Percentiles rank a stretch among this genome's conserved stretches.
Evolutionary conservation across 495 filamentous ascomycete genomes (phyloP).

Genomic region (Tetracladium setigerum): DNA sequence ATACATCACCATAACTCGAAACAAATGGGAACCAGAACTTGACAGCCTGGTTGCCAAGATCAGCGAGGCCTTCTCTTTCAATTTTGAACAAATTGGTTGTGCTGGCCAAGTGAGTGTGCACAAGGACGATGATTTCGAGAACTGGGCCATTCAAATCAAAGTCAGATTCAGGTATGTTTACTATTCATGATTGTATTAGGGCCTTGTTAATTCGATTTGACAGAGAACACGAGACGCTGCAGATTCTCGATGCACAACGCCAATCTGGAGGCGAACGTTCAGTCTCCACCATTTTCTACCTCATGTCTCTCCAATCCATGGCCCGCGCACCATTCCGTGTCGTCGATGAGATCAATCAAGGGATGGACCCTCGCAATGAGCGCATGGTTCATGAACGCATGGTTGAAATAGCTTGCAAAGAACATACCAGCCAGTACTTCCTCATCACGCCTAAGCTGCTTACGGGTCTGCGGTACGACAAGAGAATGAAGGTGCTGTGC

Average conservation of each 20-base stretch:
- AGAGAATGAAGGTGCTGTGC: slow-evolving; percentile 84
- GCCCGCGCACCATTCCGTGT: slow-evolving; percentile 97
- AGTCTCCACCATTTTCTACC: slow-evolving; percentile 97
- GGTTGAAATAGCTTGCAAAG: slow-evolving; percentile 84
- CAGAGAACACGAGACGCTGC: slow-evolving; percentile 75
- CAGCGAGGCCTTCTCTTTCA: slow-evolving; percentile 80
- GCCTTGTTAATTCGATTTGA: neutral
- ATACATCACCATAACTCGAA: slow-evolving; percentile 41
- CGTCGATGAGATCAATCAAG: slow-evolving; percentile 99
- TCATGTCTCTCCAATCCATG: slow-evolving; percentile 94
- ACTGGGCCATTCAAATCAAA: slow-evolving; percentile 88
- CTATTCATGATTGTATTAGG: neutral
- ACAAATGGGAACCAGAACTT: slow-evolving; percentile 77
- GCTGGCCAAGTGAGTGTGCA: slow-evolving; percentile 82
- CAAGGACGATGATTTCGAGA: slow-evolving; percentile 82
- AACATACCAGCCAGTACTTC: slow-evolving; percentile 73
- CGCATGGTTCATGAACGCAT: slow-evolving; percentile 94
- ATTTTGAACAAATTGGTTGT: slow-evolving; percentile 88
- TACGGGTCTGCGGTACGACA: slow-evolving; percentile 74
- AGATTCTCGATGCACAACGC: slow-evolving; percentile 79
- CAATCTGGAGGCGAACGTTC: slow-evolving; percentile 96
- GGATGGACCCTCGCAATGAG: slow-evolving; percentile 98
- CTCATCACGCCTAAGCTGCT: slow-evolving; percentile 98
- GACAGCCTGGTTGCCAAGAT: slow-evolving; percentile 73
- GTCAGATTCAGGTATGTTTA: slow-evolving; percentile 78